phyloP scores from a whole-genome alignment of 768 basidiomycete genomes.

The Psilocybe sp. region DNA sequence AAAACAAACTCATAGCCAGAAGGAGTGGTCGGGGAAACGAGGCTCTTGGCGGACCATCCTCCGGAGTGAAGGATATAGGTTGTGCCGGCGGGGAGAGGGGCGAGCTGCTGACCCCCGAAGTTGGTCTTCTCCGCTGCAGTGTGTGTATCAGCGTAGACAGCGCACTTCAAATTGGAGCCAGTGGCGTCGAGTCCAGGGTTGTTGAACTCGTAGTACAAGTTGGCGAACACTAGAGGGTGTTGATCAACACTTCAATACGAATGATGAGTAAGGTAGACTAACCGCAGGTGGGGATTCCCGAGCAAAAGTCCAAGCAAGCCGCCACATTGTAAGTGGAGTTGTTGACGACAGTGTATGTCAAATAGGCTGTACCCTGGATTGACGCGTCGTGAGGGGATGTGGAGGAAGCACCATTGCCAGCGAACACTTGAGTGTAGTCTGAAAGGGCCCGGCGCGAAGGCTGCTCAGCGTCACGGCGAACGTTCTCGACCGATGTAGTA shows the following conservation, averaged over 20 bases:
- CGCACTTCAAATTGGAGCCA: constrained; percentile 47
- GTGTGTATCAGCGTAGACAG: constrained; percentile 41
- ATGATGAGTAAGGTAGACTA: constrained; percentile 15
- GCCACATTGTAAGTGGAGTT: constrained; percentile 44
- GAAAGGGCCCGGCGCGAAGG: constrained; percentile 9
- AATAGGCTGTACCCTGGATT: constrained; percentile 44
- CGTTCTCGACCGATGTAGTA: too few species aligned
- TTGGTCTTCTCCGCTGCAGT: constrained; percentile 42
- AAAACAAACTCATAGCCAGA: background rate
- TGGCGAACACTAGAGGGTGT: constrained; percentile 37
- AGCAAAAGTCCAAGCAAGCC: constrained; percentile 39
- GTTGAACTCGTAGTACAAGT: constrained; percentile 49
- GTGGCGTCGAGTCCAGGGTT: constrained; percentile 33
- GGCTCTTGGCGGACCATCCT: constrained; percentile 15
- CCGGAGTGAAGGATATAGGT: constrained; percentile 43
- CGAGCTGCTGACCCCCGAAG: constrained; percentile 39
- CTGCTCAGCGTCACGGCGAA: too few species aligned
- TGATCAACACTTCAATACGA: background rate
- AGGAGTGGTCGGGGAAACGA: background rate
- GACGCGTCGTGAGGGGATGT: constrained; percentile 35
- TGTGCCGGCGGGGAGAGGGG: constrained; percentile 28
- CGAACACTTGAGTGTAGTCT: constrained; percentile 27
- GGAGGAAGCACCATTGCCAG: constrained; percentile 29
- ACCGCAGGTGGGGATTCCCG: constrained; percentile 37
- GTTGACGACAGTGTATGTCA: constrained; percentile 41